Evolutionary conservation across 2,329 filamentous ascomycete genomes (phyloP), one percentile per base, ranked within the genome.

Genomic region (Diaporthe batatas): DNA sequence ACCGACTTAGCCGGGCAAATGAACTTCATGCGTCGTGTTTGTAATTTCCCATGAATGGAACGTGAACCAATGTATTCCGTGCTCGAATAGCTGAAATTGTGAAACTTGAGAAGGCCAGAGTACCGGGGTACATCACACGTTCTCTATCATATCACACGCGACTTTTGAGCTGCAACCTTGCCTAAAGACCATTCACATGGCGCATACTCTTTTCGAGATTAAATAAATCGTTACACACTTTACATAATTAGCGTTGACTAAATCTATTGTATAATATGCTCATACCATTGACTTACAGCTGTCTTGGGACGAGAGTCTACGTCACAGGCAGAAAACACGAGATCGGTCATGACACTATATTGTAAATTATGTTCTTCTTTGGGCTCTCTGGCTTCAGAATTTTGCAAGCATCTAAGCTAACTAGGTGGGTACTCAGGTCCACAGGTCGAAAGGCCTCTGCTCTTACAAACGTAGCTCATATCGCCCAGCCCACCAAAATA

Each of bases 401-500:
- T 67, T 14, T n/a, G n/a, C n/a, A n/a, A n/a, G n/a, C n/a, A n/a
- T n/a, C n/a, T n/a, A n/a, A n/a, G n/a, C n/a, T n/a, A n/a, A n/a
- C n/a, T n/a, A n/a, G n/a, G n/a, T n/a, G n/a, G n/a, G n/a, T n/a
- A n/a, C 67, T 32, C 21, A 73, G 6, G n/a, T 74, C 68, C 29
- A 71, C 71, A 2, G 1, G 54, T 10, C 71, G 51, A 16, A 42
- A 71, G 23, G 42, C 47, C 16, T 71, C 12, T 10, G 51, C 39
- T 14, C 18, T 71, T n/a, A n/a, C n/a, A n/a, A n/a, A n/a, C n/a
- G n/a, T 2, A 74, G 68, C 4, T 71, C 16, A 55, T 76, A 73
- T 12, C 74, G 34, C 14, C 73, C 73, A 32, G 73, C 75, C 21
- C 10, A 11, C 80, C 80, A 80, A 82, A 3, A 77, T 78, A n/a